A percentile compares a stretch with the other conserved stretches of the same genome.
Conservation (phyloP, 257 asterid genomes). For the Osmanthus fragrans region DNA sequence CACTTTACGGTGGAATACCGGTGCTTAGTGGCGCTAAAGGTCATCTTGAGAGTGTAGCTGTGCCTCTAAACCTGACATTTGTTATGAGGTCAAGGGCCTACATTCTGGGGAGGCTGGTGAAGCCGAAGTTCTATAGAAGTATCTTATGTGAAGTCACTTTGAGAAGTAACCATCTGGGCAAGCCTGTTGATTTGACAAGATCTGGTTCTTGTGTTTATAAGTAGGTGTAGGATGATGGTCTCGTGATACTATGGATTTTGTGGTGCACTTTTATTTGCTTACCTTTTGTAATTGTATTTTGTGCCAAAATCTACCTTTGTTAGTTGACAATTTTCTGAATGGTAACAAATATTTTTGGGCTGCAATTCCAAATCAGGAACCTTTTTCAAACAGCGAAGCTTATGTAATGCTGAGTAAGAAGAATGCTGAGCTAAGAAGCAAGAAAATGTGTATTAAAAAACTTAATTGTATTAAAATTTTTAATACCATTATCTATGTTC, state of each 20-base stretch:
- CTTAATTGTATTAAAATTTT: too few species aligned
- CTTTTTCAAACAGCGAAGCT: background rate
- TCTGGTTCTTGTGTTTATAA: conserved; percentile 53
- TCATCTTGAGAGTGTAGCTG: conserved; percentile 40
- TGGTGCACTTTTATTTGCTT: background rate
- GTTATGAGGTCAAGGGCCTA: conserved; percentile 72
- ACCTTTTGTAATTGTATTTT: background rate
- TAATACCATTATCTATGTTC: too few species aligned
- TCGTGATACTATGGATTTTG: background rate
- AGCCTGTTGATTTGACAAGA: conserved; percentile 47
- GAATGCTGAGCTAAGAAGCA: too few species aligned
- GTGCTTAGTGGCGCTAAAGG: conserved; percentile 36
- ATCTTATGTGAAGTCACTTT: conserved; percentile 52
- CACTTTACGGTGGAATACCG: conserved; percentile 85
- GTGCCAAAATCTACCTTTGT: conserved; percentile 20
- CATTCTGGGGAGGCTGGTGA: conserved; percentile 76
- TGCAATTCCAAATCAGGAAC: background rate
- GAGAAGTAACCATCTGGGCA: conserved; percentile 59
- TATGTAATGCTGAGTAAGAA: too few species aligned
- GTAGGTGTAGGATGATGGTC: conserved; percentile 11
- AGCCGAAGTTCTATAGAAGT: conserved; percentile 52
- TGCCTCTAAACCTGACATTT: conserved; percentile 73
- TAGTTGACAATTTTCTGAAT: background rate
- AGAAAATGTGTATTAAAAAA: too few species aligned
- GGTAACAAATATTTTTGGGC: background rate